Evolutionary conservation across 1,139 yeast genomes (phyloP).

Genomic region (Suzukiozyma palmioleophila): DNA sequence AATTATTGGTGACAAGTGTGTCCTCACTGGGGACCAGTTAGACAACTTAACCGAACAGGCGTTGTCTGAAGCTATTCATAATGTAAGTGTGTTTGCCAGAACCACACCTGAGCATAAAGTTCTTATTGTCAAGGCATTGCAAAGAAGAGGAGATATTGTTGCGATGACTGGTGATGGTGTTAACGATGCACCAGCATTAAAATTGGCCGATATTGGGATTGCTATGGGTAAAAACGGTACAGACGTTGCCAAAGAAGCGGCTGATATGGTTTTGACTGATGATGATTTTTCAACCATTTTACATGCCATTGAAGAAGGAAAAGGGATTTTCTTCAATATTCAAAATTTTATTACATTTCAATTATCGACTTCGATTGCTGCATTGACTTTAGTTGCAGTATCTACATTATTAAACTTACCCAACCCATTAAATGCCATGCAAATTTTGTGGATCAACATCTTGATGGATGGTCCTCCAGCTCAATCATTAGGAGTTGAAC

Average conservation of each 20-base stretch:
- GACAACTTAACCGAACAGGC: conserved; percentile 68
- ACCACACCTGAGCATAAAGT: conserved; percentile 97
- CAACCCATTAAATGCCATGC: conserved; percentile 98
- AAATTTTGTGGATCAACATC: conserved; percentile 94
- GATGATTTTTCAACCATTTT: conserved; percentile 93
- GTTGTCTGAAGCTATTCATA: conserved; percentile 67
- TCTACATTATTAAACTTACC: conserved; percentile 85
- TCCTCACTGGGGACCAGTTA: conserved; percentile 78
- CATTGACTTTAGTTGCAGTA: conserved; percentile 81
- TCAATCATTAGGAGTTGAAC: conserved; percentile 94
- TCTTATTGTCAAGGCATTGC: conserved; percentile 85
- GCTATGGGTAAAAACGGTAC: conserved; percentile 97
- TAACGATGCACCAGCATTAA: conserved; percentile 97
- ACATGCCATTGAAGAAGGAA: conserved; percentile 93
- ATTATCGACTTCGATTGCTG: conserved; percentile 92
- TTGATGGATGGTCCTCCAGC: conserved; percentile 99
- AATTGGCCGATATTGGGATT: conserved; percentile 94
- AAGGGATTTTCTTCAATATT: conserved; percentile 90
- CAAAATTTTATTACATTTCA: conserved; percentile 94
- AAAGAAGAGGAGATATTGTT: conserved; percentile 88
- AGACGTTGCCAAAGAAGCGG: conserved; percentile 97
- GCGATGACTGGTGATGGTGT: conserved; percentile 99
- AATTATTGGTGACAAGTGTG: conserved; percentile 57
- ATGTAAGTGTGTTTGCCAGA: conserved; percentile 90
- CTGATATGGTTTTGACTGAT: conserved; percentile 95